Conservation (phyloP, 129 eudicot species). For the Helianthus annuus region DNA sequence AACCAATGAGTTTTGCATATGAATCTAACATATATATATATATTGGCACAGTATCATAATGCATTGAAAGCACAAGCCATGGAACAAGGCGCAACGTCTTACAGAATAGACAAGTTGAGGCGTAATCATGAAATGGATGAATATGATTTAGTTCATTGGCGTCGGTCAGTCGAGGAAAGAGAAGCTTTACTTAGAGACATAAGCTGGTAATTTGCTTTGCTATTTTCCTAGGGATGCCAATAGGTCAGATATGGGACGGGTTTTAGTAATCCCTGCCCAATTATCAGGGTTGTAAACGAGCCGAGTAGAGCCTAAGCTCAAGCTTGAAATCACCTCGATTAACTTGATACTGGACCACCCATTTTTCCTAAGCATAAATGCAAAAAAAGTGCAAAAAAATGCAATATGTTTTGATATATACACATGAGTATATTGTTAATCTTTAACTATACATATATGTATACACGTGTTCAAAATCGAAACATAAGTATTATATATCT, state of each 20-base stretch:
- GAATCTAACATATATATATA: conserved; percentile 14
- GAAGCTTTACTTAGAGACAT: conserved; percentile 92
- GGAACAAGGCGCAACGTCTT: conserved; percentile 69
- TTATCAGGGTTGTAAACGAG: neutral
- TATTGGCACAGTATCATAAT: conserved; percentile 58
- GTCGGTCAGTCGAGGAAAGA: conserved; percentile 90
- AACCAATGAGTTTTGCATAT: neutral
- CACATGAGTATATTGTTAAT: no score
- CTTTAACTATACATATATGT: no score
- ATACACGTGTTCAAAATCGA: no score
- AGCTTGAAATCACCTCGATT: no score
- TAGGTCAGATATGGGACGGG: neutral
- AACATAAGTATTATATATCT: no score
- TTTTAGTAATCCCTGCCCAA: neutral
- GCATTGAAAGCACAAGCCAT: conserved; percentile 58
- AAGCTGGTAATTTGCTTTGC: conserved; percentile 60
- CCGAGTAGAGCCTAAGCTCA: no score
- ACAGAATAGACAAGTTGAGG: conserved; percentile 62
- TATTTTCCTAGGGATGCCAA: neutral
- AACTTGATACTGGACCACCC: no score
- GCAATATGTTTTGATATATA: no score
- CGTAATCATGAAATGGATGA: conserved; percentile 94
- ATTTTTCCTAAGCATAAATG: no score
- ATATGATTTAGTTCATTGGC: conserved; percentile 98
- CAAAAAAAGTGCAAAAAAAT: no score